Evolutionary conservation across 768 basidiomycete genomes (phyloP).

Genomic region (Tephrocybe sp.): DNA sequence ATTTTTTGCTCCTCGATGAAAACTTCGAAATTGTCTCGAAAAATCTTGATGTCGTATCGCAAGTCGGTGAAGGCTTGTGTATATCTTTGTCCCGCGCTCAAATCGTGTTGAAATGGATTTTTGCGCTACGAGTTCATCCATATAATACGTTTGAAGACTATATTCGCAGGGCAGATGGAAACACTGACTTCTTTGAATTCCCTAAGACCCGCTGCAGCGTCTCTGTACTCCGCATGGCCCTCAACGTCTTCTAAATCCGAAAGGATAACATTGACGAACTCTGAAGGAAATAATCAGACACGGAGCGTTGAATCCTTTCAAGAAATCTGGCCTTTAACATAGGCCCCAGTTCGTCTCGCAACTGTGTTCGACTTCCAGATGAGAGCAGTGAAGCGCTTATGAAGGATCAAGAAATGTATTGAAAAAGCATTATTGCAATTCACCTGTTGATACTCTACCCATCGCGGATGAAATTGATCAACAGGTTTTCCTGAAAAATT

Average conservation of each 20-base stretch:
- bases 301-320: neutral
- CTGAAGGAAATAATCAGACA: neutral
- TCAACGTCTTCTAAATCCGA: conserved; percentile 8
- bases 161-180: neutral
- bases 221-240: conserved; percentile 1
- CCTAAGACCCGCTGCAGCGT: conserved; percentile 4
- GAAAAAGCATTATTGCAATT: neutral
- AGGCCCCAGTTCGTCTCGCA: conserved; percentile 5
- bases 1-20: conserved; percentile 11
- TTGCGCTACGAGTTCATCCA: neutral
- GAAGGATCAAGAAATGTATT: neutral
- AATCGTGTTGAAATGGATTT: conserved; percentile 3
- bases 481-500: conserved; percentile 8
- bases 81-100: neutral
- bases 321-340: conserved; percentile 7
- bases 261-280: conserved; percentile 14
- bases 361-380: conserved; percentile 10
- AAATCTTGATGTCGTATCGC: conserved; percentile 4
- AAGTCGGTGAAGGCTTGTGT: conserved; percentile 10
- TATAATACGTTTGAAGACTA: neutral
- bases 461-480: conserved; percentile 9
- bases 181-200: conserved; percentile 11
- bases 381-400: conserved; percentile 9
- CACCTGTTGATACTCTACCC: conserved; percentile 9
- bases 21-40: conserved; percentile 10